phyloP scores from a whole-genome alignment of 1,284 basidiomycete species.

The Malassezia caprae region DNA sequence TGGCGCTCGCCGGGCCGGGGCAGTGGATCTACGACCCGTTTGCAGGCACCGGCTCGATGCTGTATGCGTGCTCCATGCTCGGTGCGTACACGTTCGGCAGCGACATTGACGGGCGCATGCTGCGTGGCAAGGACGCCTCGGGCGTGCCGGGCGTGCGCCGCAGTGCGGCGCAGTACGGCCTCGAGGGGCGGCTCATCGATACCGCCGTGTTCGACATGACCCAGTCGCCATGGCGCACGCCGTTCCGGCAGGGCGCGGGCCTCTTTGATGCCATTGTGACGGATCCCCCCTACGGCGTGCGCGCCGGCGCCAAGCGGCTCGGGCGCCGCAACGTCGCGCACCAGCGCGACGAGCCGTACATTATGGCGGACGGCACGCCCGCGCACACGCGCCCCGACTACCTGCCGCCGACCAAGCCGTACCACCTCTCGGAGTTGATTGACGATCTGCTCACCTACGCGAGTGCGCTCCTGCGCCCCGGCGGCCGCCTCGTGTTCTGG shows the following conservation, averaged over 20 bases:
- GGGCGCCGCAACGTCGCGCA: slow-evolving; percentile 56
- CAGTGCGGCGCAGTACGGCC: slow-evolving; percentile 71
- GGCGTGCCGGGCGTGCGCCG: slow-evolving; percentile 58
- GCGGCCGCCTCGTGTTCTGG: slow-evolving; percentile 81
- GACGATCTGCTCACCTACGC: slow-evolving; percentile 72
- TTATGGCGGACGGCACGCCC: slow-evolving; percentile 42
- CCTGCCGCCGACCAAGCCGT: slow-evolving; percentile 67
- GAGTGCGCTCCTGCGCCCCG: slow-evolving; percentile 71
- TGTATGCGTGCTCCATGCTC: slow-evolving; percentile 64
- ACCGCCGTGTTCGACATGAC: slow-evolving; percentile 83
- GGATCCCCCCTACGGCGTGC: slow-evolving; percentile 65
- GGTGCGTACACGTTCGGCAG: slow-evolving; percentile 80
- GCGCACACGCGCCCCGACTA: slow-evolving; percentile 43
- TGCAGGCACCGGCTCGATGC: slow-evolving; percentile 89
- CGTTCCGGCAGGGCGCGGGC: slow-evolving; percentile 52
- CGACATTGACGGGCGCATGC: slow-evolving; percentile 93
- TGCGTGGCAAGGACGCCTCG: slow-evolving; percentile 66
- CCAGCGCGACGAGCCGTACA: slow-evolving; percentile 39
- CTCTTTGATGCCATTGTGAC: slow-evolving; percentile 76
- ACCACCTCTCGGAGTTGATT: slow-evolving; percentile 77
- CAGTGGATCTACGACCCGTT: slow-evolving; percentile 94
- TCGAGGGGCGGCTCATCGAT: slow-evolving; percentile 66
- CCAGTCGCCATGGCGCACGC: slow-evolving; percentile 69
- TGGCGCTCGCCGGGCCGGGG: slow-evolving; percentile 74
- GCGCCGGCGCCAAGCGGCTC: slow-evolving; percentile 88